These are phyloP conservation scores for Botrytis deweyae DNA, from an alignment of 2,329 filamentous ascomycete species.

Conservation along the genomic window DNA sequence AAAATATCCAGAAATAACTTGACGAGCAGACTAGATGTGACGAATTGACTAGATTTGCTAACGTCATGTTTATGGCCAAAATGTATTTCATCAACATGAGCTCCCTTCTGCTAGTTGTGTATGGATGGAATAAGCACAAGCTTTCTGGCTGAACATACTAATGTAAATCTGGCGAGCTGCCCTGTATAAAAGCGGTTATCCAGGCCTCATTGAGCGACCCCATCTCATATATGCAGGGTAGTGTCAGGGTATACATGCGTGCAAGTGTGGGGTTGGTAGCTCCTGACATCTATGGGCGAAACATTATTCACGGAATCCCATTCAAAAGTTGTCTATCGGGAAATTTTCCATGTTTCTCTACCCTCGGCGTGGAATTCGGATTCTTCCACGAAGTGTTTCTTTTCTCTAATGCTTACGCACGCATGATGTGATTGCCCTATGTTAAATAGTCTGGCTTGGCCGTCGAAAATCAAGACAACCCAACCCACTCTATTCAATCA, in stretches of 20 bases:
- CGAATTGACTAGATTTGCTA: not conserved
- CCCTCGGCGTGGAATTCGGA: constrained; percentile 4
- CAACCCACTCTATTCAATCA: not conserved
- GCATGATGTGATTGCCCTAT: no score
- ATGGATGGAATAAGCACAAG: not conserved
- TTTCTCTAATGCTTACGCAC: not conserved
- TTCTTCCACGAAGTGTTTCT: not conserved
- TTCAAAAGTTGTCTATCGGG: not conserved
- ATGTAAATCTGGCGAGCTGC: not conserved
- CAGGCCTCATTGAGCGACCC: not conserved
- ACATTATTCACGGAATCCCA: not conserved
- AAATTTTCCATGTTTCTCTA: not conserved
- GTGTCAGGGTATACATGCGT: not conserved
- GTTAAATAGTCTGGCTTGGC: constrained; percentile 7
- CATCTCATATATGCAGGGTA: not conserved
- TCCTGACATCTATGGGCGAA: constrained; percentile 11
- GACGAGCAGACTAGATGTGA: not conserved
- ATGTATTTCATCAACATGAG: not conserved
- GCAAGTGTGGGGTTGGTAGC: constrained; percentile 11
- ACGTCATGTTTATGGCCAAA: not conserved
- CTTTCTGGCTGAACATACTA: not conserved
- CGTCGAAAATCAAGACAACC: not conserved
- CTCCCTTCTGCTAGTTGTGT: not conserved
- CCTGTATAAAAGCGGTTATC: not conserved
- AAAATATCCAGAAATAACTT: not conserved